Evolutionary conservation across 345 rosid species (phyloP), one percentile per base, ranked within the genome.

Genomic region (Nephelium lappaceum): DNA sequence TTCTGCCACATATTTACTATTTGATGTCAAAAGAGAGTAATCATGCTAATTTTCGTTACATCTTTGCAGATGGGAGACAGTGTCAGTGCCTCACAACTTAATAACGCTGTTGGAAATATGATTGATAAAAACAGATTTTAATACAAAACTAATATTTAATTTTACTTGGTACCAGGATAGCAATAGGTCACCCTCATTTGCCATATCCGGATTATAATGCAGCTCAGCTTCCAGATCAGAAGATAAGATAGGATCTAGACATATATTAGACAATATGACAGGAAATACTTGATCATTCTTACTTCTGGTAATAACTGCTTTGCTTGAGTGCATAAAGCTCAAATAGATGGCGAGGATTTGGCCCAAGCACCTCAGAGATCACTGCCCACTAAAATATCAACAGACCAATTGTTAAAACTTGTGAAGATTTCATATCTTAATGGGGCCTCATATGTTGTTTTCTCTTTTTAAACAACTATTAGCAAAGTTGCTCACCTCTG

Each of bases 271-370:
- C 5, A 14, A 58, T 36, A 69, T 31, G 53, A 61, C 11, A 49
- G 49, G 8, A 19, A 41, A 47, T 8, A 72, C 41, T 15, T 25
- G 58, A 73, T 9, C 60, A 70, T 55, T 67, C 87, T 84, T 90
- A 92, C 99, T 84, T 89, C 76, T 88, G 88, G 85, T 90, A 89
- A 83, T 88, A 82, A 84, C 85, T 94, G 84, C 90, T 89, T 84
- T 91, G 98, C 71, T 97, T 93, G 83, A 97, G 97, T 3, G 93
- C 92, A 81, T 94, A 93, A 81, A 97, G 93, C 89, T 94, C 98
- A n/a, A 94, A 93, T 36, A 97, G 89, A 89, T 93, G 98, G 58
- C 97, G 91, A 43, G 97, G 90, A 75, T 88, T 94, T 75, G 99
- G 77, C 42, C 98, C 98, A 38, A 94, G 93, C 78, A 97, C 98